Evolutionary conservation across 139 green algal genomes (phyloP).

Genomic region (Zygnema circumcarinatum): DNA sequence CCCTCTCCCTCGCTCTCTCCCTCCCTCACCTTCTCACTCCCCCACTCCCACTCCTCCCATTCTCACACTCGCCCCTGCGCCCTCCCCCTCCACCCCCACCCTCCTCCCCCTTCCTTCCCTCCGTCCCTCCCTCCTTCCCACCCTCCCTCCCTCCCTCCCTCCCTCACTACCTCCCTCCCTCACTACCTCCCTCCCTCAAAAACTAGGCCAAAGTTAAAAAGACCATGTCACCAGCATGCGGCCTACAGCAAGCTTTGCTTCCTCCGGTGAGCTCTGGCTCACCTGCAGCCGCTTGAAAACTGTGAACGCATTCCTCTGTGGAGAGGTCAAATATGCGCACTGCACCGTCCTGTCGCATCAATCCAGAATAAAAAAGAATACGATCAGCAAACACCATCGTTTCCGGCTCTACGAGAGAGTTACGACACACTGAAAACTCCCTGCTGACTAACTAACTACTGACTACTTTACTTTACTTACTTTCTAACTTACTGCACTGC

Average conservation of each 20-base stretch:
- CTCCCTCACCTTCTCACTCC: too few relatives aligned
- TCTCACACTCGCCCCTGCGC: too few relatives aligned
- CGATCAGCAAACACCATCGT: neutral
- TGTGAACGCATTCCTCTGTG: slow-evolving; percentile 63
- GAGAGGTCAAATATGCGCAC: slow-evolving; percentile 78
- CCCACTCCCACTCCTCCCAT: too few relatives aligned
- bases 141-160: too few relatives aligned
- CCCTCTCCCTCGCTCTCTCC: neutral
- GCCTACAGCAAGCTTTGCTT: too few relatives aligned
- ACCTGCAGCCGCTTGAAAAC: slow-evolving; percentile 10
- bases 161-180: too few relatives aligned
- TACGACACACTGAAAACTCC: neutral
- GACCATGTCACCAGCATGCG: too few relatives aligned
- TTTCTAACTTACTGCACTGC: neutral
- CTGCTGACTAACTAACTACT: neutral
- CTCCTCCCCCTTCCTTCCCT: too few relatives aligned
- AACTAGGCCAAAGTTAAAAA: neutral
- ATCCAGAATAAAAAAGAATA: slow-evolving; percentile 12
- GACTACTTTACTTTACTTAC: neutral
- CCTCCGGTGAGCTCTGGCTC: too few relatives aligned
- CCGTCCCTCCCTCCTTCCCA: too few relatives aligned
- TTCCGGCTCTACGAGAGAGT: neutral
- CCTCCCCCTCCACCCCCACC: too few relatives aligned
- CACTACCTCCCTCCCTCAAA: too few relatives aligned
- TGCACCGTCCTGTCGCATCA: slow-evolving; percentile 66